phyloP scores from a whole-genome alignment of 2,329 filamentous ascomycete genomes.

The Arthrobotrys sphaeroides region DNA sequence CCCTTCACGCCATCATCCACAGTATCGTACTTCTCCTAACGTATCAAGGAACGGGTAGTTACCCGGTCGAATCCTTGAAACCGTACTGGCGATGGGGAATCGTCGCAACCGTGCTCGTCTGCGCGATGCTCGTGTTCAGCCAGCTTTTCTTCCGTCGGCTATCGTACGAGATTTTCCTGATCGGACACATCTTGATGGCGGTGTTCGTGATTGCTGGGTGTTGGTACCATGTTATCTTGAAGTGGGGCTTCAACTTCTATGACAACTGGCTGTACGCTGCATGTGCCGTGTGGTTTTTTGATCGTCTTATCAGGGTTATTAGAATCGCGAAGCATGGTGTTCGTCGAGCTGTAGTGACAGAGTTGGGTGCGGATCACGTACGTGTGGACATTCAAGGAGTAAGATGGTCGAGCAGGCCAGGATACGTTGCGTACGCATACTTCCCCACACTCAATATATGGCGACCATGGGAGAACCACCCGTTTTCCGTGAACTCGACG shows the following conservation, averaged over 20 bases:
- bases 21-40: constrained; percentile 62
- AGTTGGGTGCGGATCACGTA: constrained; percentile 60
- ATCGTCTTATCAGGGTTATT: constrained; percentile 62
- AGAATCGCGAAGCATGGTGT: constrained; percentile 62
- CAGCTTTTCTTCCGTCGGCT: constrained; percentile 61
- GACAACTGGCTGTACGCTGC: constrained; percentile 65
- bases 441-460: constrained; percentile 64
- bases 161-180: constrained; percentile 64
- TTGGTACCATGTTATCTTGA: constrained; percentile 62
- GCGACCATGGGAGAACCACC: constrained; percentile 67
- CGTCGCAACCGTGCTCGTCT: constrained; percentile 61
- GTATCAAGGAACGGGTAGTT: constrained; percentile 58
- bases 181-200: constrained; percentile 59
- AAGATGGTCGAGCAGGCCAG: constrained; percentile 59
- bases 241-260: constrained; percentile 61
- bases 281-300: constrained; percentile 64
- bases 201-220: constrained; percentile 63
- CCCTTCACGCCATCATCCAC: constrained; percentile 65
- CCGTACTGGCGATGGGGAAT: constrained; percentile 65
- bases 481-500: constrained; percentile 64
- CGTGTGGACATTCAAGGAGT: constrained; percentile 63
- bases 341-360: constrained; percentile 60
- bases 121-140: constrained; percentile 59
- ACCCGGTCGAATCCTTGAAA: constrained; percentile 57
- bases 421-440: constrained; percentile 64